phyloP scores from a whole-genome alignment of 352 stramenopile species.

The Sclerospora graminicola region DNA sequence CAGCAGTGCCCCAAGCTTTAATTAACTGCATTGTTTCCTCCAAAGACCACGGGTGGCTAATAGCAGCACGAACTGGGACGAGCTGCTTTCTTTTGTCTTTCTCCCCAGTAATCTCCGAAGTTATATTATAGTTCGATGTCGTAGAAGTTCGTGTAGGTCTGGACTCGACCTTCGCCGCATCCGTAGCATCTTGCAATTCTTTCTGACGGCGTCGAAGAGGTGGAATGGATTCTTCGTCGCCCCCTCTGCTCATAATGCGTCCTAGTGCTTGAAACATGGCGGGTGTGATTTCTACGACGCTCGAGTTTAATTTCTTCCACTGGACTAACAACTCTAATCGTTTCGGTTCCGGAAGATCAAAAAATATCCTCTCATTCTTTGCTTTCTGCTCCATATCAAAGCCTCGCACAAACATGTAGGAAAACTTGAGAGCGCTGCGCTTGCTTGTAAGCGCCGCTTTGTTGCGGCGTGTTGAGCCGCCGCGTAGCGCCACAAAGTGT shows the following conservation, averaged over 20 bases:
- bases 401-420: slow-evolving; percentile 20
- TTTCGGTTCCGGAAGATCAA: slow-evolving; percentile 13
- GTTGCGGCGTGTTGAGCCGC: slow-evolving; percentile 22
- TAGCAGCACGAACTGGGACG: not conserved
- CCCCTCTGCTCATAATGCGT: slow-evolving; percentile 15
- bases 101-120: not conserved
- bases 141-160: slow-evolving; percentile 4
- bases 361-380: slow-evolving; percentile 9
- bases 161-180: slow-evolving; percentile 1
- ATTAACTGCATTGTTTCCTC: slow-evolving; percentile 23
- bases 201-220: slow-evolving; percentile 2
- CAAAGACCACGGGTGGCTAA: slow-evolving; percentile 14
- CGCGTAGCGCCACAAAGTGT: slow-evolving; percentile 20
- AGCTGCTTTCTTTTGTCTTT: slow-evolving; percentile 7
- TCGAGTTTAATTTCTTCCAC: slow-evolving; percentile 25
- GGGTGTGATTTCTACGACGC: slow-evolving; percentile 19
- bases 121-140: not conserved
- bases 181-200: slow-evolving; percentile 4
- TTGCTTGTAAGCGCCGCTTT: slow-evolving; percentile 25
- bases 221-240: slow-evolving; percentile 3
- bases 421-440: slow-evolving; percentile 25
- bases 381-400: slow-evolving; percentile 17
- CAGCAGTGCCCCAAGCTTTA: slow-evolving; percentile 18
- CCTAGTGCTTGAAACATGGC: slow-evolving; percentile 14
- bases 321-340: slow-evolving; percentile 8